Conservation (phyloP, 768 basidiomycete genomes). For the Phylloporus arenicola region DNA sequence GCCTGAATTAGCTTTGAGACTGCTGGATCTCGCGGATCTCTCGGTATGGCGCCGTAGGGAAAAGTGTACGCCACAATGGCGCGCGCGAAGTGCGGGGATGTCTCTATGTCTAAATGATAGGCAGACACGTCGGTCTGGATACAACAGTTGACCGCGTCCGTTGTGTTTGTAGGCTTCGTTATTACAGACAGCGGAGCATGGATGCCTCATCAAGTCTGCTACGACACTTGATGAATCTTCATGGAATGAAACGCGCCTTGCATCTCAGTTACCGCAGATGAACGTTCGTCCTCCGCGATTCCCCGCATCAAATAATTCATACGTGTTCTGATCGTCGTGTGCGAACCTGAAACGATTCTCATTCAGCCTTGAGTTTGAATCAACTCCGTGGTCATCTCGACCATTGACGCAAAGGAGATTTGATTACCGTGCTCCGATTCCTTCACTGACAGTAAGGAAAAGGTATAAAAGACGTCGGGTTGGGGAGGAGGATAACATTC, state of each 20-base stretch:
- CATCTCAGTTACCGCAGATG: not conserved
- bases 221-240: too few relatives aligned
- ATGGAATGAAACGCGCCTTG: not conserved
- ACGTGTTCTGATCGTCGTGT: not conserved
- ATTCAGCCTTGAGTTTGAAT: not conserved
- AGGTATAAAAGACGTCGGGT: slow-evolving; percentile 16
- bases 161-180: not conserved
- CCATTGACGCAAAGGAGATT: not conserved
- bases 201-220: too few relatives aligned
- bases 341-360: not conserved
- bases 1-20: too few relatives aligned
- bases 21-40: too few relatives aligned
- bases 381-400: not conserved
- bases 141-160: not conserved
- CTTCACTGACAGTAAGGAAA: not conserved
- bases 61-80: too few relatives aligned
- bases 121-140: too few relatives aligned
- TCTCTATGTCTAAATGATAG: too few relatives aligned
- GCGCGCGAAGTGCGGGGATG: too few relatives aligned
- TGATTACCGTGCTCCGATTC: too few relatives aligned
- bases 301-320: not conserved
- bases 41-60: too few relatives aligned
- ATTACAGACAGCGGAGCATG: too few relatives aligned
- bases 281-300: not conserved
- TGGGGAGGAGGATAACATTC: not conserved